Percentiles rank a stretch among this genome's conserved stretches.
Evolutionary conservation across 768 basidiomycete species (phyloP).

Genomic region (Glaciozyma antarctica): DNA sequence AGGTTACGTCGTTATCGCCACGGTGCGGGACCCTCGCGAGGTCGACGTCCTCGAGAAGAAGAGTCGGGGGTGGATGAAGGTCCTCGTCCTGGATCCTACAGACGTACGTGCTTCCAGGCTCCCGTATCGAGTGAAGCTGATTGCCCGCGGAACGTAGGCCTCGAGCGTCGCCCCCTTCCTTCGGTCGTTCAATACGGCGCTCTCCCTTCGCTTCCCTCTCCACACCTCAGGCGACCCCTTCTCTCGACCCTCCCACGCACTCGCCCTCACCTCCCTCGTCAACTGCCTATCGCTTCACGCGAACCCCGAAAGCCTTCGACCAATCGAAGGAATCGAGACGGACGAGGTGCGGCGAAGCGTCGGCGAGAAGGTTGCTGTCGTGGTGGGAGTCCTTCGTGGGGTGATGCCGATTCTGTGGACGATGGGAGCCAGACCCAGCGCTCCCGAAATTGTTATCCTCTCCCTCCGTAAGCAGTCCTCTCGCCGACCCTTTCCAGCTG

Average conservation of each 20-base stretch:
- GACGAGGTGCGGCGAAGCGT: conserved; percentile 9
- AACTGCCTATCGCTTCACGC: conserved; percentile 52
- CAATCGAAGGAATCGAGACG: conserved; percentile 27
- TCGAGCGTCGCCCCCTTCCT: conserved; percentile 64
- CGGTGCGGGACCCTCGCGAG: conserved; percentile 61
- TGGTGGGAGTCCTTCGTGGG: conserved; percentile 18
- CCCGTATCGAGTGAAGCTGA: background rate
- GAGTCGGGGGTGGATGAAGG: conserved; percentile 67
- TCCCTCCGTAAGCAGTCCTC: conserved; percentile 9
- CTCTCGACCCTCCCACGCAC: conserved; percentile 52
- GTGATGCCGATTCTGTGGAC: conserved; percentile 30
- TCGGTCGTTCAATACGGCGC: conserved; percentile 65
- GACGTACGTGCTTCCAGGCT: conserved; percentile 49
- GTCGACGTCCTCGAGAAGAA: conserved; percentile 55
- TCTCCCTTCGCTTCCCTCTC: conserved; percentile 74
- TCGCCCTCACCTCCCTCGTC: conserved; percentile 57
- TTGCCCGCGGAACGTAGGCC: conserved; percentile 37
- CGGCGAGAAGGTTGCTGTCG: conserved; percentile 14
- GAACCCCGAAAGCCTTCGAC: background rate
- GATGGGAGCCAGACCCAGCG: conserved; percentile 1
- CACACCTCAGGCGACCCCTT: conserved; percentile 71
- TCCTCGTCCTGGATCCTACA: conserved; percentile 66
- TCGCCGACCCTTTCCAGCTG: background rate
- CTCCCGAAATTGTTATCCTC: conserved; percentile 13
- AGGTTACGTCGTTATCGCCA: conserved; percentile 74